Evolutionary conservation across 352 stramenopile species (phyloP).

Genomic region (Globisporangium viniferum): DNA sequence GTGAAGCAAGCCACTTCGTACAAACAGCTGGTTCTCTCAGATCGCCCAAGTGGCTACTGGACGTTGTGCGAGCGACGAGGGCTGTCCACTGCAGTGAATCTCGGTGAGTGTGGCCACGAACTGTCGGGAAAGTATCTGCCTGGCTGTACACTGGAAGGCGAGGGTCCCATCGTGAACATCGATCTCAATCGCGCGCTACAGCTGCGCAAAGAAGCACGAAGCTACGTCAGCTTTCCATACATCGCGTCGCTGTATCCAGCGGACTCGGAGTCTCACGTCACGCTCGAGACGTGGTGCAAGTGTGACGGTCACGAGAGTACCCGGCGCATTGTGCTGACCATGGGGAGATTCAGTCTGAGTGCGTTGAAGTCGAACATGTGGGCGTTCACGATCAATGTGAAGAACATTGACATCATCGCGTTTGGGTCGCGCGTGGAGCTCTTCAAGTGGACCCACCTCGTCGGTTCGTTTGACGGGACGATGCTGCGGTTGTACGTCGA

Average conservation of each 20-base stretch:
- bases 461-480: conserved; percentile 87
- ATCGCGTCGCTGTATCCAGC: conserved; percentile 38
- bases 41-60: conserved; percentile 84
- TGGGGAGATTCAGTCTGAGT: conserved; percentile 72
- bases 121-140: conserved; percentile 56
- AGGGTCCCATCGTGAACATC: conserved; percentile 78
- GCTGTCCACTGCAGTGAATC: conserved; percentile 59
- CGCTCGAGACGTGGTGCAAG: conserved; percentile 78
- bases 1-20: conserved; percentile 79
- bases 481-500: conserved; percentile 83
- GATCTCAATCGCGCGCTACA: conserved; percentile 72
- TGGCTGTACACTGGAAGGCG: conserved; percentile 64
- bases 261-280: conserved; percentile 35
- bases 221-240: conserved; percentile 58
- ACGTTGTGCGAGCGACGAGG: conserved; percentile 83
- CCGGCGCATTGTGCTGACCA: conserved; percentile 57
- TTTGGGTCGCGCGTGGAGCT: conserved; percentile 49
- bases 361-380: conserved; percentile 74
- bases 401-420: conserved; percentile 73
- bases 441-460: conserved; percentile 83
- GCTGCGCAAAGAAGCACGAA: conserved; percentile 53
- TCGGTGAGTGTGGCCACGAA: conserved; percentile 45
- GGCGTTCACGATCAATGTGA: conserved; percentile 77
- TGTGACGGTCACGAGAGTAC: conserved; percentile 70
- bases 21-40: conserved; percentile 61